A percentile compares a stretch with the other conserved stretches of the same genome.
Evolutionary conservation across 371 early-diverging fungal genomes (phyloP).

Genomic region (Catenaria anguillulae): DNA sequence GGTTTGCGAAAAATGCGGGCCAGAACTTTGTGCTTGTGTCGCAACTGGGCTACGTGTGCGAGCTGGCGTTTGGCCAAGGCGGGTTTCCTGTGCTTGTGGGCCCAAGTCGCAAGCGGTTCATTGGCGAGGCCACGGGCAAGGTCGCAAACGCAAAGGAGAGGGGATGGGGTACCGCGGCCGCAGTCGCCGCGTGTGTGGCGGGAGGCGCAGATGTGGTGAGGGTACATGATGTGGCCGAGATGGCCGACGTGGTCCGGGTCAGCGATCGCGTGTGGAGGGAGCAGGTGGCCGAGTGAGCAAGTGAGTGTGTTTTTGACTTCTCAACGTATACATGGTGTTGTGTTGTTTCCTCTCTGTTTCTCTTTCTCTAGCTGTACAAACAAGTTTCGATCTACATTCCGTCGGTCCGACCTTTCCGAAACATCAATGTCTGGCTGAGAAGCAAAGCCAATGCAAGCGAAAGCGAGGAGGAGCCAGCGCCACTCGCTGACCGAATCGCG

Average conservation of each 20-base stretch:
- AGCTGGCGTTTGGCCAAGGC: conserved; percentile 25
- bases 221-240: conserved; percentile 87
- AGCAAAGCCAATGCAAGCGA: too few relatives aligned
- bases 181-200: conserved; percentile 72
- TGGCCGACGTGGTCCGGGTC: conserved; percentile 71
- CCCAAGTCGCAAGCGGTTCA: conserved; percentile 71
- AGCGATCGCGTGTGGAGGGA: conserved; percentile 68
- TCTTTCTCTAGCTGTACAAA: too few relatives aligned
- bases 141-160: conserved; percentile 56
- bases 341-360: too few relatives aligned
- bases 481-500: too few relatives aligned
- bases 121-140: conserved; percentile 56
- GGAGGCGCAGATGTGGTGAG: conserved; percentile 73
- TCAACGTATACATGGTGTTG: too few relatives aligned
- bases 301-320: too few relatives aligned
- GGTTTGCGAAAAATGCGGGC: conserved; percentile 79
- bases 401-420: too few relatives aligned
- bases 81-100: conserved; percentile 77
- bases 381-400: too few relatives aligned
- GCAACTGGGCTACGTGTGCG: conserved; percentile 16
- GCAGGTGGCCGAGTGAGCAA: too few relatives aligned
- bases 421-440: too few relatives aligned
- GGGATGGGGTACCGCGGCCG: conserved; percentile 86
- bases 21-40: conserved; percentile 72
- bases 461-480: too few relatives aligned